These are phyloP conservation scores for Platanus orientalis DNA, from an alignment of 164 flowering plant genomes.

Conservation along the genomic window DNA sequence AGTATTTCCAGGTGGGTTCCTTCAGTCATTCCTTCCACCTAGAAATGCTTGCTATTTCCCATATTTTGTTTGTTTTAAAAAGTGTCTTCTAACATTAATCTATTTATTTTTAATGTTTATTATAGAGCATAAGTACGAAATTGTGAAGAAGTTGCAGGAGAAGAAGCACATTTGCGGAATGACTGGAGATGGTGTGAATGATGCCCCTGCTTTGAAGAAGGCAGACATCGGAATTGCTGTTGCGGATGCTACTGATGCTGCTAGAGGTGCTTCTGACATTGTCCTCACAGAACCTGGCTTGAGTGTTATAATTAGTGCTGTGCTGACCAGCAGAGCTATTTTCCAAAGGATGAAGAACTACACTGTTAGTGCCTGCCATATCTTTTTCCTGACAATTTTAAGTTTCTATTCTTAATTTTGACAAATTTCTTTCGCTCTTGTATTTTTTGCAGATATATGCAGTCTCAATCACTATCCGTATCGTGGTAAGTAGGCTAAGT, in stretches of 20 bases:
- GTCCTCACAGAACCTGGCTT: slow-evolving; percentile 96
- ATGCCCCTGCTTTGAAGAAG: slow-evolving; percentile 48
- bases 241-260: slow-evolving; percentile 86
- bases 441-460: slow-evolving; percentile 73
- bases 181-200: slow-evolving; percentile 52
- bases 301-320: slow-evolving; percentile 96
- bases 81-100: background rate
- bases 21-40: background rate
- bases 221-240: slow-evolving; percentile 53
- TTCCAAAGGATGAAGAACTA: slow-evolving; percentile 99
- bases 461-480: slow-evolving; percentile 91
- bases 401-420: background rate
- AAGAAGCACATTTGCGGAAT: slow-evolving; percentile 46
- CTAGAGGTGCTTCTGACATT: slow-evolving; percentile 92
- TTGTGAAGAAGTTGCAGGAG: slow-evolving; percentile 39
- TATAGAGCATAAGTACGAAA: slow-evolving; percentile 42
- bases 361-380: slow-evolving; percentile 43
- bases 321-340: slow-evolving; percentile 92
- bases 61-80: background rate
- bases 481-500: slow-evolving; percentile 63
- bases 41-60: background rate
- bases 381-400: background rate
- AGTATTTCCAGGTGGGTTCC: slow-evolving; percentile 35
- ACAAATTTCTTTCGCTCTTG: background rate
- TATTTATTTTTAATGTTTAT: too few species aligned